phyloP scores from a whole-genome alignment of 305 asterid genomes.

The Caryopteris hybrid region DNA sequence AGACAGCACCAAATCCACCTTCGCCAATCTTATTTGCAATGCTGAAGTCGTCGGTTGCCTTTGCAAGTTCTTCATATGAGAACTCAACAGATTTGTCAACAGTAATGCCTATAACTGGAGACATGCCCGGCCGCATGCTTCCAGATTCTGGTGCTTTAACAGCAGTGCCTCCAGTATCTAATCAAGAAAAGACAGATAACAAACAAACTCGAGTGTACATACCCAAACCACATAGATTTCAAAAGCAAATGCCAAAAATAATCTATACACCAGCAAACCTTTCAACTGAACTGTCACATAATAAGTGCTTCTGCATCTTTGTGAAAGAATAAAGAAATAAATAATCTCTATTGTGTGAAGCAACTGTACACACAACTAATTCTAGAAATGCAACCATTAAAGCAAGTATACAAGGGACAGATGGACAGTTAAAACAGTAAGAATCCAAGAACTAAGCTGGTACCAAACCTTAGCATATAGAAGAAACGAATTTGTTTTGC shows the following conservation, averaged over 20 bases:
- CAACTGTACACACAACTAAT: not conserved
- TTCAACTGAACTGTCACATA: not conserved
- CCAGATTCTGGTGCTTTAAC: constrained; percentile 35
- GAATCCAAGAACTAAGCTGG: not conserved
- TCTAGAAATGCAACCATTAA: not conserved
- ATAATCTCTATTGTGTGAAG: not conserved
- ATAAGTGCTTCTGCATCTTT: not conserved
- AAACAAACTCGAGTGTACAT: not conserved
- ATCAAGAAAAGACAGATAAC: constrained; percentile 18
- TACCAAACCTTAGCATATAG: not conserved
- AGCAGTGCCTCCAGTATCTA: constrained; percentile 29
- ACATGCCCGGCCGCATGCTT: constrained; percentile 35
- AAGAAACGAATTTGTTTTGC: not conserved
- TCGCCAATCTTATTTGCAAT: constrained; percentile 89
- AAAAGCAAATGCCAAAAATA: not conserved
- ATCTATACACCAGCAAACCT: not conserved
- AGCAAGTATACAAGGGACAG: not conserved
- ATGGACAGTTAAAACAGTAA: not conserved
- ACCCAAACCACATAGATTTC: not conserved
- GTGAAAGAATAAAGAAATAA: not conserved
- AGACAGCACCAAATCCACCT: constrained; percentile 98
- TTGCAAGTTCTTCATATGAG: constrained; percentile 90
- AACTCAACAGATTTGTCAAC: constrained; percentile 94
- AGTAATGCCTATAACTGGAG: constrained; percentile 69
- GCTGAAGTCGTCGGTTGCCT: constrained; percentile 76